Evolutionary conservation across 345 rosid species (phyloP), one percentile per base, ranked within the genome.

Genomic region (Erysimum cheiranthoides): DNA sequence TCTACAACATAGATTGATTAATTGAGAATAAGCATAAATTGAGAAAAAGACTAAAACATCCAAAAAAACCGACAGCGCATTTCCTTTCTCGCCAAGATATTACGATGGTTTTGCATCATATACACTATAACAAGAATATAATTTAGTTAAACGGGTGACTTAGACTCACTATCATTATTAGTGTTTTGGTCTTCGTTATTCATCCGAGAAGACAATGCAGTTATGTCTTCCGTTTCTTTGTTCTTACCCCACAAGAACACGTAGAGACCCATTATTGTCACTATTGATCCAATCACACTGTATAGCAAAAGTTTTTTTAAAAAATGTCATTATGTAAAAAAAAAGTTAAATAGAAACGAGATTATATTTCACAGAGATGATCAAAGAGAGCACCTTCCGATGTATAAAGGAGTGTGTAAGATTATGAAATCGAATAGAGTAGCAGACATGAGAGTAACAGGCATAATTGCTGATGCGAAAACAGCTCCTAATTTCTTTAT

Each of bases 211-310:
- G 14, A 8, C 40, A 38, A 38, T 8, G 40, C 9, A 38, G 11
- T 8, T 38, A 38, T 73, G 61, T 21, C 59, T 56, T 66, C 34
- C 11, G 25, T 46, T 18, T 88, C 93, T 13, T 71, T 79, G 73
- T 74, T 82, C 68, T 36, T 60, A 35, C 75, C 68, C 75, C 75
- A 71, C 49, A 71, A 71, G 40, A 88, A 86, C 77, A 79, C 68
- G 78, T 92, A 88, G 42, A 92, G 75, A 32, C 96, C 96, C 53
- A 61, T 68, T 17, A 86, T 72, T 61, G 89, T 83, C 30, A 82
- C 56, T 28, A 88, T n/a, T 3, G 93, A 92, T 72, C 97, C 97
- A 36, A 82, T 0, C 52, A 88, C 32, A 73, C 96, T 92, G 91
- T 40, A 40, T 39, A 42, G 43, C 43, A 38, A 39, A 39, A 39